Conservation (phyloP, 2,329 filamentous ascomycete genomes). For the Fusarium tjaetaba region DNA sequence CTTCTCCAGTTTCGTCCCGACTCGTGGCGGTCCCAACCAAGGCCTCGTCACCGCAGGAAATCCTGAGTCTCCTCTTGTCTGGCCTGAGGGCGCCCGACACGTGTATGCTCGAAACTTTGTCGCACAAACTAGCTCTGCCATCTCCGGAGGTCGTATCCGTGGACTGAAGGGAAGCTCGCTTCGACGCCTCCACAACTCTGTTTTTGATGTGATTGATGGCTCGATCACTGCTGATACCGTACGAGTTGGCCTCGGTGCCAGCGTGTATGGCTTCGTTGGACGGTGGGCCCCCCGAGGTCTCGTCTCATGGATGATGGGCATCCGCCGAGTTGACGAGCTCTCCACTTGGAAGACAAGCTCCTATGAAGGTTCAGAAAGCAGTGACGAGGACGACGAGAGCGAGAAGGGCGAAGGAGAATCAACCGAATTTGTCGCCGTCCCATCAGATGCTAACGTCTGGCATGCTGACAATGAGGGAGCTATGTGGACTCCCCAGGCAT, state of each 20-base stretch:
- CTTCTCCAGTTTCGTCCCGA: conserved; percentile 71
- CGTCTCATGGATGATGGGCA: conserved; percentile 94
- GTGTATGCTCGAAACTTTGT: conserved; percentile 72
- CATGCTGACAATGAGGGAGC: conserved; percentile 54
- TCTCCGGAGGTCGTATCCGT: conserved; percentile 66
- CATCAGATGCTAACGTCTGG: conserved; percentile 54
- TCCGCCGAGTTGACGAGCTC: conserved; percentile 69
- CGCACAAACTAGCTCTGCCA: conserved; percentile 63
- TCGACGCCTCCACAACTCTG: conserved; percentile 82
- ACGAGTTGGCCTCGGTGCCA: conserved; percentile 84
- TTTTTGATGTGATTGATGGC: conserved; percentile 88
- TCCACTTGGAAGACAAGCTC: conserved; percentile 62
- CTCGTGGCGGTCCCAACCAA: conserved; percentile 49
- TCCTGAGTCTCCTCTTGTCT: conserved; percentile 63
- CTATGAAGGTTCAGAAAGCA: conserved; percentile 50
- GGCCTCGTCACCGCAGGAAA: conserved; percentile 55
- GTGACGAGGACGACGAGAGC: conserved; percentile 51
- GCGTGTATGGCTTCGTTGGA: conserved; percentile 86
- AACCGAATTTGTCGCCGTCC: conserved; percentile 64
- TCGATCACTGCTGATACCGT: conserved; percentile 70
- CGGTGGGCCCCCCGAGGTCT: conserved; percentile 79
- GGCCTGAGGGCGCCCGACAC: conserved; percentile 69
- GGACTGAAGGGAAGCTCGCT: conserved; percentile 76
- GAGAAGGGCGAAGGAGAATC: conserved; percentile 43
- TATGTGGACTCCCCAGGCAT: conserved; percentile 54